A percentile compares a stretch with the other conserved stretches of the same genome.
phyloP scores from a whole-genome alignment of 768 basidiomycete species.

The Antrodiella citrinella region DNA sequence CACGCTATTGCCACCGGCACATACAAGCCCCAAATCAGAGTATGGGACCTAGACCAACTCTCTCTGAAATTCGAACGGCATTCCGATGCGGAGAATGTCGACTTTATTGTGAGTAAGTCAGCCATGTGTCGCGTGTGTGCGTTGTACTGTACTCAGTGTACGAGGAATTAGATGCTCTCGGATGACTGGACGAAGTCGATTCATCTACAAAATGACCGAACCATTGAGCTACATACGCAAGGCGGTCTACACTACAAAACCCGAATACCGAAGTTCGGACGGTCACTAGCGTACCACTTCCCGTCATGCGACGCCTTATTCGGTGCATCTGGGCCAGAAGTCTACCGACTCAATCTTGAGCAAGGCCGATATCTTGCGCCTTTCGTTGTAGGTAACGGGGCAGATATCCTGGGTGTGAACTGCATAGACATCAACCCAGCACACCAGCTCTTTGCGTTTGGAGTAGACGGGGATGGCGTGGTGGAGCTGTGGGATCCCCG shows the following conservation, averaged over 20 bases:
- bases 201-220: conserved; percentile 94
- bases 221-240: conserved; percentile 90
- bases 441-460: conserved; percentile 86
- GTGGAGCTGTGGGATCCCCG: conserved; percentile 97
- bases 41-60: conserved; percentile 91
- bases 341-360: conserved; percentile 92
- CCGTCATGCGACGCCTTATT: conserved; percentile 89
- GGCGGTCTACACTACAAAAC: conserved; percentile 88
- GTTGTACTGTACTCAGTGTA: neutral
- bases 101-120: conserved; percentile 85
- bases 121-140: neutral
- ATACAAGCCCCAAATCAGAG: conserved; percentile 95
- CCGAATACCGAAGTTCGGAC: conserved; percentile 90
- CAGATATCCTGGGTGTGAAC: conserved; percentile 77
- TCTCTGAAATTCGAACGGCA: conserved; percentile 94
- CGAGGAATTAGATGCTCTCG: conserved; percentile 65
- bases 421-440: conserved; percentile 87
- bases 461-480: conserved; percentile 77
- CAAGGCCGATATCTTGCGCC: conserved; percentile 91
- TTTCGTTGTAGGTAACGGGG: conserved; percentile 46
- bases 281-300: conserved; percentile 87
- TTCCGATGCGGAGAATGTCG: conserved; percentile 94
- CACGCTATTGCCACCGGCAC: conserved; percentile 92
- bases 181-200: conserved; percentile 99
- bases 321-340: conserved; percentile 75